phyloP scores from a whole-genome alignment of 371 early-diverging fungal genomes.

The Lichtheimia ornata region DNA sequence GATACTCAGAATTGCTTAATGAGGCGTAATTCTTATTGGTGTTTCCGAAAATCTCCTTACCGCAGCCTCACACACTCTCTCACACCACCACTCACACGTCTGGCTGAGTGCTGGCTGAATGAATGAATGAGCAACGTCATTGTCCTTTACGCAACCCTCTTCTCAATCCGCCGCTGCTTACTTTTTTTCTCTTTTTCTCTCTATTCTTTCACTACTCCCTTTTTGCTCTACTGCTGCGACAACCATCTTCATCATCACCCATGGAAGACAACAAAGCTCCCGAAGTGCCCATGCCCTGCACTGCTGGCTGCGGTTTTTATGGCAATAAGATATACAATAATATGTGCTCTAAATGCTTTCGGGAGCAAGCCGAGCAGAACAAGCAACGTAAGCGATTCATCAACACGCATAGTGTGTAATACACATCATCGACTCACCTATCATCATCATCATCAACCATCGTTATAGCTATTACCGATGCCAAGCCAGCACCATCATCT shows the following conservation, averaged over 20 bases:
- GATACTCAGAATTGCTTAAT: too few species aligned
- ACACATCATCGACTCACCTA: too few species aligned
- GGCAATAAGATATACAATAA: constrained; percentile 66
- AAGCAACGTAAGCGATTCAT: constrained; percentile 9
- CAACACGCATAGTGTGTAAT: not conserved
- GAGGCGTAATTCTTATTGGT: too few species aligned
- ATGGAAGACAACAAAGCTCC: constrained; percentile 65
- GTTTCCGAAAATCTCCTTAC: too few species aligned
- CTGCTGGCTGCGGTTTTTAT: constrained; percentile 71
- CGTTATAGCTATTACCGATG: too few species aligned
- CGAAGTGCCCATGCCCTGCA: constrained; percentile 58
- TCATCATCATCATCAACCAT: too few species aligned
- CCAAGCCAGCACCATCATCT: too few species aligned
- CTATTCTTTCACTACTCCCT: constrained; percentile 3
- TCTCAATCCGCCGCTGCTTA: constrained; percentile 7
- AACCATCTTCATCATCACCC: constrained; percentile 8
- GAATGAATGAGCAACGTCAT: constrained; percentile 6
- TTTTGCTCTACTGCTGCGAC: not conserved
- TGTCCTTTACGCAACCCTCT: constrained; percentile 6
- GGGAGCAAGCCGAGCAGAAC: constrained; percentile 20
- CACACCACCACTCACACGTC: constrained; percentile 3
- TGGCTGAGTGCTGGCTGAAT: not conserved
- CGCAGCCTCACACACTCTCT: too few species aligned
- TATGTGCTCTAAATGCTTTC: constrained; percentile 82
- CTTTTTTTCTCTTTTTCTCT: constrained; percentile 4